Evolutionary conservation across 1,139 yeast genomes (phyloP), one percentile per base, ranked within the genome.

Genomic region (Pichiaceae sp.): DNA sequence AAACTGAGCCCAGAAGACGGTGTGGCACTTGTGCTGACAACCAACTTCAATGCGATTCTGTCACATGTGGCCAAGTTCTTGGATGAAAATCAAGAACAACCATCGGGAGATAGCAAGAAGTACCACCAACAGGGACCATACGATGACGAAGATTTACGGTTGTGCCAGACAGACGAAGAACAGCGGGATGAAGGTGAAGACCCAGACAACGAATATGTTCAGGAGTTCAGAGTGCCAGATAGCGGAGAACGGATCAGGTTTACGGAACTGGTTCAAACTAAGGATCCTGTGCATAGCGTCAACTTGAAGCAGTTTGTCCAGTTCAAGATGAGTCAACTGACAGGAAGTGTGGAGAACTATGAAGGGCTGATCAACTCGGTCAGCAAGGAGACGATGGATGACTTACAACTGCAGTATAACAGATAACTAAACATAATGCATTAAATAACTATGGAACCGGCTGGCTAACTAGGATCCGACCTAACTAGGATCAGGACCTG

Each of bases 1-100:
- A 42, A 42, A 11, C 12, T 44, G 15, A 33, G 40, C n/a, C 43
- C 75, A 71, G 48, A 74, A 73, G 46, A 83, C 75, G 47, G 79
- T 68, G 44, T 95, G 78, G 2, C 60, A 74, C 14, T 65, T 78
- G 17, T 66, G 74, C 26, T 55, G 72, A 38, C 54, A 59, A 37
- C 52, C 53, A 37, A 64, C 57, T 43, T 70, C 40, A 54, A 58
- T 3, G 57, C 66, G 3, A 60, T 79, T 16, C 56, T 78, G 5
- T 67, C 76, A 18, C 59, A 75, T 25, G 64, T 81, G 59, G 68
- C 81, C 9, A 70, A 70, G 38, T 66, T 82, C 42, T 55, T 83
- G 37, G 96, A 86, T 49, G 95, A 86, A 52, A 67, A 81, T 11
- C 76, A 79, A 39, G 94, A 84, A 47, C 57, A 65, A 6, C 26